Evolutionary conservation across 768 basidiomycete species (phyloP), one percentile per base, ranked within the genome.

Genomic region (Lactifluus rugatus): DNA sequence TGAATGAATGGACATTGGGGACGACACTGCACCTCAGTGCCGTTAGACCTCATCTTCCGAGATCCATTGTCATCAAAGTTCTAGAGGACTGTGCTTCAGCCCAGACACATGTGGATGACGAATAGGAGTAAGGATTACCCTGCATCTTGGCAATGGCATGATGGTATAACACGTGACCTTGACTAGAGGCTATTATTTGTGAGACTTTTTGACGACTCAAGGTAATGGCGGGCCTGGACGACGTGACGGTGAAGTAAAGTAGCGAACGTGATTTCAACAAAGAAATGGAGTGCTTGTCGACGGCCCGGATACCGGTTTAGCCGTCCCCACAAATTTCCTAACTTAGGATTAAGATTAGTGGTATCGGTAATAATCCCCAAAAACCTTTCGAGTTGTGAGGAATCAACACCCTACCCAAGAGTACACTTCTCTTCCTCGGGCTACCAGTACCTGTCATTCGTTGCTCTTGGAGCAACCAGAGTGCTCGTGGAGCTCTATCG

Each of bases 1-100:
- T 60, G 59, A 19, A 52, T 21, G 5, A 60, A 60, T 46, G 2
- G 5, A 47, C 59, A 60, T 25, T 60, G 13, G 23, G 49, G 49
- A 28, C 3, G 49, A 36, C 59, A 60, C 13, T 3, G 2, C 9
- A 19, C 9, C 37, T 60, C 54, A 3, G 11, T 10, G 17, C 59
- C 54, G n/a, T 60, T 51, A 9, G 48, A 0, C 47, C n/a, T 25
- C 28, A 17, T 26, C 45, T 56, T 60, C 17, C 59, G 48, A 25
- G 54, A 46, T 31, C 59, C 59, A 34, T 56, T 46, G 0, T 46
- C 34, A 10, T 60, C 32, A 16, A 60, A 60, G 54, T 60, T 60
- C 59, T 60, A 25, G 16, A n/a, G 19, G 6, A 9, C 7, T 36
- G 36, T 28, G 17, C 36, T 28, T 46, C 49, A 10, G 49, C 51